Conservation (phyloP, 768 basidiomycete genomes). For the Suillus lakei region DNA sequence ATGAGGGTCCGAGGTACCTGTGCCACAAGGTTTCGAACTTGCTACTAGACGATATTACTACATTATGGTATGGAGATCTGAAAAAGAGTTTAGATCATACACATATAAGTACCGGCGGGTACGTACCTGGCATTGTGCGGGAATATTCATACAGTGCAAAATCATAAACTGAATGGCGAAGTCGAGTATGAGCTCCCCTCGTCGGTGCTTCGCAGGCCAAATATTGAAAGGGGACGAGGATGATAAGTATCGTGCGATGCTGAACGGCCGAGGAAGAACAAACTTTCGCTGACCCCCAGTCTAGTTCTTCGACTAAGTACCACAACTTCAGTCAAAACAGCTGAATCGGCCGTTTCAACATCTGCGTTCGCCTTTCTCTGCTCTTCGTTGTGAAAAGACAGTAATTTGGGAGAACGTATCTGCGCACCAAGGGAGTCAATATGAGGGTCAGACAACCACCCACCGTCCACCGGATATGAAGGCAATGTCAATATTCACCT, state of each 20-base stretch:
- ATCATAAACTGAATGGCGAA: slow-evolving; percentile 46
- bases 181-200: slow-evolving; percentile 23
- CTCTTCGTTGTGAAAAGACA: slow-evolving; percentile 70
- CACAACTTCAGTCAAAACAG: background rate
- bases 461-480: too few species aligned
- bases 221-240: slow-evolving; percentile 29
- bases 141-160: slow-evolving; percentile 35
- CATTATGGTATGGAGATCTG: background rate
- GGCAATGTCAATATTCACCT: too few species aligned
- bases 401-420: slow-evolving; percentile 79
- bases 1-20: slow-evolving; percentile 64
- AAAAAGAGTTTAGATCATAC: background rate
- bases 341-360: background rate
- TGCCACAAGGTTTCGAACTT: slow-evolving; percentile 55
- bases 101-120: background rate
- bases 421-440: slow-evolving; percentile 26
- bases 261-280: slow-evolving; percentile 1
- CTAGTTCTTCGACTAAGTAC: background rate
- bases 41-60: background rate
- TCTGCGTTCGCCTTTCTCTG: slow-evolving; percentile 46
- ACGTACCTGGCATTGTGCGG: background rate
- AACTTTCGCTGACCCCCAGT: background rate
- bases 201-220: slow-evolving; percentile 11
- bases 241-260: slow-evolving; percentile 14
- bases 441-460: background rate